phyloP scores from a whole-genome alignment of 2,329 filamentous ascomycete species.

The Fulvia fulva region DNA sequence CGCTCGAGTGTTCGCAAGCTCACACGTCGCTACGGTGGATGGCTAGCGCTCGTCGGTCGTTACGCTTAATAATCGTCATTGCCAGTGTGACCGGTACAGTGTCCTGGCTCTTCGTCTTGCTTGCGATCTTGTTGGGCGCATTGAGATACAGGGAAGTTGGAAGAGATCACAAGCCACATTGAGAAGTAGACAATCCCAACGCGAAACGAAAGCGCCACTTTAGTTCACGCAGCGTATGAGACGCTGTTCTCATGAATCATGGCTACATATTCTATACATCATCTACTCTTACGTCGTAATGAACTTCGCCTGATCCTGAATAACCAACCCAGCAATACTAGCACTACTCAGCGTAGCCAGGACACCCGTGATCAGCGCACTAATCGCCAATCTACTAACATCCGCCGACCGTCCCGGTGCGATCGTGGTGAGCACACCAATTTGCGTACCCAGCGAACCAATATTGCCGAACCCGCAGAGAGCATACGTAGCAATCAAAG shows the following conservation, averaged over 20 bases:
- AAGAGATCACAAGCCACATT: slow-evolving; percentile 6
- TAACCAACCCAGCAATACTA: slow-evolving; percentile 70
- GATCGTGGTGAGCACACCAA: slow-evolving; percentile 80
- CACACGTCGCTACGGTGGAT: too few species aligned
- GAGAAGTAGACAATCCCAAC: not conserved
- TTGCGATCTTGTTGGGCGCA: too few species aligned
- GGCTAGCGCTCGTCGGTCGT: too few species aligned
- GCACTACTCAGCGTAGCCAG: slow-evolving; percentile 76
- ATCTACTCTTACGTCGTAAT: not conserved
- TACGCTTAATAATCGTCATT: too few species aligned
- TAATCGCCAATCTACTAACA: slow-evolving; percentile 70
- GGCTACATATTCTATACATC: not conserved
- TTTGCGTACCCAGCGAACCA: slow-evolving; percentile 81
- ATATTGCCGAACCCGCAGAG: slow-evolving; percentile 76
- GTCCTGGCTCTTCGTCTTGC: too few species aligned
- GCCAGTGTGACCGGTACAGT: too few species aligned
- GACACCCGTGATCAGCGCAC: slow-evolving; percentile 72
- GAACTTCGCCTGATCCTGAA: slow-evolving; percentile 48
- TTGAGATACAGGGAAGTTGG: too few species aligned
- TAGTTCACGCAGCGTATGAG: too few species aligned
- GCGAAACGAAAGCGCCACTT: too few species aligned
- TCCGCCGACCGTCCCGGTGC: slow-evolving; percentile 70
- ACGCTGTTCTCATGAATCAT: not conserved
- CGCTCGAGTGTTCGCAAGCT: too few species aligned
- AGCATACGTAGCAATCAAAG: slow-evolving; percentile 80